These are phyloP conservation scores for Styphnolobium japonicum DNA, from an alignment of 306 rosid species.

Conservation along the genomic window DNA sequence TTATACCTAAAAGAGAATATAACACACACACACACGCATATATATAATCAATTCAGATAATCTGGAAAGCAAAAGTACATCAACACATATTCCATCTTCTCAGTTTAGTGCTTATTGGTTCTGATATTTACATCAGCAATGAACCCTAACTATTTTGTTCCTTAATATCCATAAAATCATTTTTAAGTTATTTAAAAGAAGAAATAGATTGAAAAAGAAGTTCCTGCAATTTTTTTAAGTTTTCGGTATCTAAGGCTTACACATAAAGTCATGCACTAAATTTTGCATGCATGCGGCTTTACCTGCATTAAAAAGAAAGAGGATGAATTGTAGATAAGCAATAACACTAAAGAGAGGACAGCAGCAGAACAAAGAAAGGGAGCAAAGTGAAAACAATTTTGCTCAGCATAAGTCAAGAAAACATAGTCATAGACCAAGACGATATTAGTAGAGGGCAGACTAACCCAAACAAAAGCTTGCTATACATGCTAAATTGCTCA, in stretches of 20 bases:
- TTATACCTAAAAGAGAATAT: neutral
- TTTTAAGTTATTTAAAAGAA: neutral
- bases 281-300: neutral
- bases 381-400: neutral
- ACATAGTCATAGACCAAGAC: neutral
- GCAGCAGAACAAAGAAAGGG: neutral
- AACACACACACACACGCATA: neutral
- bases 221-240: neutral
- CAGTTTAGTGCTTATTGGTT: neutral
- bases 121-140: conserved; percentile 12
- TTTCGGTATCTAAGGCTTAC: neutral
- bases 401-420: neutral
- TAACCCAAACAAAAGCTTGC: neutral
- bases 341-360: neutral
- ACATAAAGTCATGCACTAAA: neutral
- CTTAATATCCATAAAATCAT: neutral
- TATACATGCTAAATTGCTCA: neutral
- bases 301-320: neutral
- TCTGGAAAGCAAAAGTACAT: neutral
- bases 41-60: conserved; percentile 1
- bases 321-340: neutral
- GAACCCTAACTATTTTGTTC: neutral
- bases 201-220: neutral
- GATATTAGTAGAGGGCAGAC: neutral
- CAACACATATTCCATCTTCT: neutral